phyloP scores from a whole-genome alignment of 2,329 filamentous ascomycete species.

The Colletotrichum ledebouriae region DNA sequence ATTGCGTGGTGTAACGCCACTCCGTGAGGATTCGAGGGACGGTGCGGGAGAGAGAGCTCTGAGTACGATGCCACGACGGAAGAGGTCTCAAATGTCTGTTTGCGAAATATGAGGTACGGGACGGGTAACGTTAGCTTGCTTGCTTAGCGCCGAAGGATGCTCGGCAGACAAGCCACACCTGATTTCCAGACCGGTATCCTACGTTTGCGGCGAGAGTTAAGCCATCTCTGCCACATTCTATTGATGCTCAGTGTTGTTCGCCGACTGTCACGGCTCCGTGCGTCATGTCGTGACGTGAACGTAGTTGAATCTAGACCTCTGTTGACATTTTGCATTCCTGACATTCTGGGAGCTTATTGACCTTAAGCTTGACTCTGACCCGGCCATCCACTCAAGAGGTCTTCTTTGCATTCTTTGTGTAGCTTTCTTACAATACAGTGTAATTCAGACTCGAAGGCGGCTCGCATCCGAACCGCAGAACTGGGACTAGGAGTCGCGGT shows the following conservation, averaged over 20 bases:
- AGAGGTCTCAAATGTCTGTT: conserved; percentile 28
- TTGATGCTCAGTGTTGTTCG: not conserved
- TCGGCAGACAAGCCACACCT: conserved; percentile 39
- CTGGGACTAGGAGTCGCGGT: conserved; percentile 8
- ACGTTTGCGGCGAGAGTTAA: conserved; percentile 30
- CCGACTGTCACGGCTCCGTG: conserved; percentile 2
- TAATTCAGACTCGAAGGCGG: not conserved
- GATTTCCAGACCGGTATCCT: conserved; percentile 25
- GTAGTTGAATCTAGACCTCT: conserved; percentile 6
- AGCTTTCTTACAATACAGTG: not conserved
- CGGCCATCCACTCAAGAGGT: not conserved
- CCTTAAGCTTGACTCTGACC: not conserved
- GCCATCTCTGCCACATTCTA: conserved; percentile 32
- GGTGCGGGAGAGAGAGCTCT: not conserved
- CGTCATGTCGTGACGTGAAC: conserved; percentile 16
- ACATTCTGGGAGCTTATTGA: not conserved
- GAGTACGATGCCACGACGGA: conserved; percentile 3
- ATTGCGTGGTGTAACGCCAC: conserved; percentile 33
- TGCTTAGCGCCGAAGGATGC: conserved; percentile 30
- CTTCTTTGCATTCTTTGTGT: not conserved
- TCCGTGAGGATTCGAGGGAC: conserved; percentile 5
- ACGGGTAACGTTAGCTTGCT: conserved; percentile 24
- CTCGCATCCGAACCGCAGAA: not conserved
- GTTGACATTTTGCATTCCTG: conserved; percentile 17
- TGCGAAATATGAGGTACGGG: conserved; percentile 40